phyloP scores from a whole-genome alignment of 169 alveolate species.

The Eimeria sp. region DNA sequence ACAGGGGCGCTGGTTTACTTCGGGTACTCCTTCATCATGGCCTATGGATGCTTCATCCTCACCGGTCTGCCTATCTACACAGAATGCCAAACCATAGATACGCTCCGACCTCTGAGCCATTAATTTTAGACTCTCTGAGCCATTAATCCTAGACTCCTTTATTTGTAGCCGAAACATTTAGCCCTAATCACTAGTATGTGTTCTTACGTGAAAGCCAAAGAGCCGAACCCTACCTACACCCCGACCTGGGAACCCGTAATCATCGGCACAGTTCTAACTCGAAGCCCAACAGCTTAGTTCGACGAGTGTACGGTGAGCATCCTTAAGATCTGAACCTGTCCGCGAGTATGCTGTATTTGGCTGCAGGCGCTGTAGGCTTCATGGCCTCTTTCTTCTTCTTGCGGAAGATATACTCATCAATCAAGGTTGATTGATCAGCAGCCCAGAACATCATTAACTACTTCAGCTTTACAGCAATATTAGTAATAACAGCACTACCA shows the following conservation, averaged over 20 bases:
- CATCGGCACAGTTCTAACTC: too few relatives aligned
- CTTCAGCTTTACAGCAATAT: background rate
- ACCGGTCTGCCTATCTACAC: slow-evolving; percentile 86
- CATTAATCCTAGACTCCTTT: too few relatives aligned
- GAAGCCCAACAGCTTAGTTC: too few relatives aligned
- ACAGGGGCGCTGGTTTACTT: slow-evolving; percentile 90
- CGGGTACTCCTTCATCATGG: slow-evolving; percentile 89
- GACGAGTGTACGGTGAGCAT: too few relatives aligned
- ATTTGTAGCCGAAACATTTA: too few relatives aligned
- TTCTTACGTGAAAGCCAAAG: too few relatives aligned
- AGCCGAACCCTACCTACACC: too few relatives aligned
- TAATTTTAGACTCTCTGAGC: background rate
- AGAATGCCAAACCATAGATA: background rate
- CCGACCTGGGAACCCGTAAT: too few relatives aligned
- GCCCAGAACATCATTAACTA: too few relatives aligned
- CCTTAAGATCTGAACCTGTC: too few relatives aligned
- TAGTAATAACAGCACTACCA: background rate
- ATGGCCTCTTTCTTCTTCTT: slow-evolving; percentile 90
- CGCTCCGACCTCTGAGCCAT: background rate
- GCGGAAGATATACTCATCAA: slow-evolving; percentile 89
- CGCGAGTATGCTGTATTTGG: too few relatives aligned
- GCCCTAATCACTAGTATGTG: too few relatives aligned
- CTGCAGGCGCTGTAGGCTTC: slow-evolving; percentile 86
- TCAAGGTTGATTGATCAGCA: slow-evolving; percentile 87
- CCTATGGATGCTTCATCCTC: slow-evolving; percentile 89